Evolutionary conservation across 2,329 filamentous ascomycete species (phyloP).

Genomic region (Reticulascus tulasneorum): DNA sequence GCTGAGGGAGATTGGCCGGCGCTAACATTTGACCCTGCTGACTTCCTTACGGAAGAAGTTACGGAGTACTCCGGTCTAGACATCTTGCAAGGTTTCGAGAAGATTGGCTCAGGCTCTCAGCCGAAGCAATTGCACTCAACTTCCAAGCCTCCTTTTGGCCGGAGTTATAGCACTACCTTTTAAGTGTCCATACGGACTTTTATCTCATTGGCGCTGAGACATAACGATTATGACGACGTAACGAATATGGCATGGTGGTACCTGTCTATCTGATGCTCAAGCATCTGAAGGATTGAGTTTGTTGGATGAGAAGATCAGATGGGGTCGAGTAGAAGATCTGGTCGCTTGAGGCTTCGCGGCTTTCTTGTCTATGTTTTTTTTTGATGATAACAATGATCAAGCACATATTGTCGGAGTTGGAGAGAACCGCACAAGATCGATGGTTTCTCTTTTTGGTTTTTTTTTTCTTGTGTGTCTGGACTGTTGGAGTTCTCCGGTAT

Average conservation of each 20-base stretch:
- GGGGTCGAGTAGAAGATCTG: neutral
- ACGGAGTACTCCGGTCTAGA: constrained; percentile 61
- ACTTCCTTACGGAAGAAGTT: constrained; percentile 55
- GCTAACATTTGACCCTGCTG: constrained; percentile 37
- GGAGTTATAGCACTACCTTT: constrained; percentile 33
- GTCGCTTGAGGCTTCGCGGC: constrained; percentile 6
- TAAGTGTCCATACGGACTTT: constrained; percentile 17
- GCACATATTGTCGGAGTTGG: constrained; percentile 12
- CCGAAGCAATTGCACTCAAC: constrained; percentile 25
- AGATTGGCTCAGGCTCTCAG: constrained; percentile 56
- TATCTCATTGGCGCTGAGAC: constrained; percentile 11
- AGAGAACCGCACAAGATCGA: constrained; percentile 4
- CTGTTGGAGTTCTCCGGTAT: neutral
- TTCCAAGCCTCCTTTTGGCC: constrained; percentile 31
- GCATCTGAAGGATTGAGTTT: too few relatives aligned
- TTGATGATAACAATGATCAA: constrained; percentile 16
- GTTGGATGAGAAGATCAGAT: neutral
- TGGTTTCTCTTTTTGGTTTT: neutral
- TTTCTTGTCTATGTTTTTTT: constrained; percentile 14
- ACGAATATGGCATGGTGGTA: constrained; percentile 15
- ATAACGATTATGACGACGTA: constrained; percentile 17
- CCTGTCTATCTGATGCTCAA: too few relatives aligned
- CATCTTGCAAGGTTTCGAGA: constrained; percentile 71
- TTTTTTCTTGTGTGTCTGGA: neutral
- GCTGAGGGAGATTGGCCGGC: constrained; percentile 35